These are phyloP conservation scores for Syncephalastrum sp. DNA, from an alignment of 371 early-diverging fungal species.

Conservation along the genomic window DNA sequence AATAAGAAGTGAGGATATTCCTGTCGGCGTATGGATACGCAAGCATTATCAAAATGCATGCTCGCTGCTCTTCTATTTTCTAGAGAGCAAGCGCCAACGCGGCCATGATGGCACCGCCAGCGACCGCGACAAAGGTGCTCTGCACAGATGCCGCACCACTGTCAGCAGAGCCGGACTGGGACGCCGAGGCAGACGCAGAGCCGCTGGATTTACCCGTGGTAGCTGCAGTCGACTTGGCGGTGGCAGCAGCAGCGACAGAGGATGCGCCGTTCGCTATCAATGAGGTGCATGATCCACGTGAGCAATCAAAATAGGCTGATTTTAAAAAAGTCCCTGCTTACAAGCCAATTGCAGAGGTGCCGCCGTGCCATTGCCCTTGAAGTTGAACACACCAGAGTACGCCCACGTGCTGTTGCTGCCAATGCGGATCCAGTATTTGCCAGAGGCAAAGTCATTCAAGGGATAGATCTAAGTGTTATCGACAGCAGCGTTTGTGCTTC, in stretches of 20 bases:
- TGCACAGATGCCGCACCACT: slow-evolving; percentile 16
- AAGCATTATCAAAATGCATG: not conserved
- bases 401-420: slow-evolving; percentile 35
- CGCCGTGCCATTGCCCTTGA: slow-evolving; percentile 38
- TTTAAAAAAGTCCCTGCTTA: slow-evolving; percentile 17
- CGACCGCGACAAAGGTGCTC: slow-evolving; percentile 22
- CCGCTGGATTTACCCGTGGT: slow-evolving; percentile 16
- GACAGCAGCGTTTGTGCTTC: not conserved
- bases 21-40: not conserved
- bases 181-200: slow-evolving; percentile 18
- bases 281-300: not conserved
- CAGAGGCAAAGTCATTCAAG: slow-evolving; percentile 44
- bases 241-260: slow-evolving; percentile 12
- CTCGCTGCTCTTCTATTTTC: slow-evolving; percentile 2
- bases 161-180: slow-evolving; percentile 12
- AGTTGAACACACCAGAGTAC: slow-evolving; percentile 45
- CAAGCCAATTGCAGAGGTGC: slow-evolving; percentile 29
- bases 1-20: not conserved
- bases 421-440: slow-evolving; percentile 49
- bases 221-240: slow-evolving; percentile 14
- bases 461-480: slow-evolving; percentile 36
- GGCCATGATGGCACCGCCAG: slow-evolving; percentile 37
- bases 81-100: slow-evolving; percentile 38
- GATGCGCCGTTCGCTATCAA: slow-evolving; percentile 14
- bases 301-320: not conserved